A percentile compares a stretch with the other conserved stretches of the same genome.
phyloP scores from a whole-genome alignment of 495 filamentous ascomycete genomes.

The Annulohypoxylon nitens region DNA sequence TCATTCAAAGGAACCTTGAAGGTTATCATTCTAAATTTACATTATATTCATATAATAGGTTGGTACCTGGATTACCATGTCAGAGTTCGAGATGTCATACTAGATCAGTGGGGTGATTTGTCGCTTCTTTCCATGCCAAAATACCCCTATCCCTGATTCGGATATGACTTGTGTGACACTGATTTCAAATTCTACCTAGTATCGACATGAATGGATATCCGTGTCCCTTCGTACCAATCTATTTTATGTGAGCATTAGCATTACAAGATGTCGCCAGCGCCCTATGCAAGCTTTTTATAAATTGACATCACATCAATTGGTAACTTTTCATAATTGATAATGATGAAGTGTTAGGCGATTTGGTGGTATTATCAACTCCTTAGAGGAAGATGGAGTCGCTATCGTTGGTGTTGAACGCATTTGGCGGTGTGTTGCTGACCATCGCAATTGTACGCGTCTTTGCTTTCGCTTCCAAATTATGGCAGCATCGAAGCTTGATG shows the following conservation, averaged over 20 bases:
- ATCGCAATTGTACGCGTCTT: conserved; percentile 23
- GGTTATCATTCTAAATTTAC: background rate
- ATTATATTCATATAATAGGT: background rate
- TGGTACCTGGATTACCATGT: background rate
- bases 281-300: no score
- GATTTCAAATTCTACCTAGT: conserved; percentile 9
- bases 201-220: background rate
- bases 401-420: conserved; percentile 29
- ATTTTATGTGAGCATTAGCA: no score
- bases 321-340: no score
- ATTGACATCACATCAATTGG: background rate
- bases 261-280: no score
- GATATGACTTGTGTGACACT: background rate
- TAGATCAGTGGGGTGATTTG: background rate
- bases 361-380: background rate
- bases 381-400: conserved; percentile 25
- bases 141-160: background rate
- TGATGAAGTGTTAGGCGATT: background rate
- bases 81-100: background rate
- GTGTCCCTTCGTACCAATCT: no score
- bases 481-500: conserved; percentile 36
- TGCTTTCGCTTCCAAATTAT: conserved; percentile 38
- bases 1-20: background rate
- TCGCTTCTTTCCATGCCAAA: background rate
- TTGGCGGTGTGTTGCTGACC: conserved; percentile 35